Percentiles rank a stretch among this genome's conserved stretches.
Conservation (phyloP, 2,329 filamentous ascomycete species). For the Cytospora schulzeri region DNA sequence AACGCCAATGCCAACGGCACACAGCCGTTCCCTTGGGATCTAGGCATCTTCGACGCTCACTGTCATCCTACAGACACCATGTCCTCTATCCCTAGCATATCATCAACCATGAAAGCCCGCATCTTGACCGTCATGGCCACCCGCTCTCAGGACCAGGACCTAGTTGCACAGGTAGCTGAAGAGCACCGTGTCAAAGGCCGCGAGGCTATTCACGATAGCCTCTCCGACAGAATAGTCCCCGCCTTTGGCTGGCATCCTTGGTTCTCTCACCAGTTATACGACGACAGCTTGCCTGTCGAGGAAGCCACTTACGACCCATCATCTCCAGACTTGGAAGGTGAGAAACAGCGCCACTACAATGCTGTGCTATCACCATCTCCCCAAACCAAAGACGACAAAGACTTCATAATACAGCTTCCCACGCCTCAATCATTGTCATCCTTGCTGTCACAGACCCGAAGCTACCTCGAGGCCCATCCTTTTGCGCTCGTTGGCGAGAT, state of each 20-base stretch:
- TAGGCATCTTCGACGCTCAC: conserved; percentile 76
- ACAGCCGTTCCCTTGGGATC: conserved; percentile 65
- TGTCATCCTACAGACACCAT: conserved; percentile 84
- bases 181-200: conserved; percentile 50
- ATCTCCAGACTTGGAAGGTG: conserved; percentile 32
- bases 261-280: conserved; percentile 78
- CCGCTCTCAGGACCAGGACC: conserved; percentile 71
- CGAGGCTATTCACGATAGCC: conserved; percentile 16
- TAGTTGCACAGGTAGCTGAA: conserved; percentile 65
- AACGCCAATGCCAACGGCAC: conserved; percentile 19
- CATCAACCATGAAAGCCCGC: conserved; percentile 63
- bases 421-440: conserved; percentile 60
- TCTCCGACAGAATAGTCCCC: conserved; percentile 51
- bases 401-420: conserved; percentile 55
- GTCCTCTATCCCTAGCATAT: conserved; percentile 57
- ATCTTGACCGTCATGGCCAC: conserved; percentile 77
- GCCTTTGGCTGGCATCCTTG: conserved; percentile 89
- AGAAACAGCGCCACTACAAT: conserved; percentile 63
- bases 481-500: conserved; percentile 74
- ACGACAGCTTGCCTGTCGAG: conserved; percentile 48
- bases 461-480: conserved; percentile 58
- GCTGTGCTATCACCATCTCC: conserved; percentile 63
- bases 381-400: conserved; percentile 40
- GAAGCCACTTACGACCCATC: conserved; percentile 40
- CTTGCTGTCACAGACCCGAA: conserved; percentile 59